Evolutionary conservation across 2,329 filamentous ascomycete genomes (phyloP), one percentile per base, ranked within the genome.

Genomic region (Hypoxylon sp.): DNA sequence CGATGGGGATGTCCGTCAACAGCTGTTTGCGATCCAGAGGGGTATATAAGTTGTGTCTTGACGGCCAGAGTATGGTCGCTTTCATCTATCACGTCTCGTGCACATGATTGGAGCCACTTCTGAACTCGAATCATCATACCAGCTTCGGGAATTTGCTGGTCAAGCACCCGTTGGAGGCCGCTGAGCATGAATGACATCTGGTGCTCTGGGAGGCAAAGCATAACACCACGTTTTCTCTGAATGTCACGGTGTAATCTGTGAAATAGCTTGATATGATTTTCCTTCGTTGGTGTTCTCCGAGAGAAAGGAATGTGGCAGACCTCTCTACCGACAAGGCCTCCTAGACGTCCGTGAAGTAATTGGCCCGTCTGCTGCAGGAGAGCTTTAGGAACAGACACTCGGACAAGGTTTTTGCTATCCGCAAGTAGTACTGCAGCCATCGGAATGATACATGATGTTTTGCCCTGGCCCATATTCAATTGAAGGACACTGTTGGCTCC

Each of bases 381-480:
- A 0, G 88, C 79, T 53, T 87, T 87, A 0, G 86, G 86, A 0
- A 90, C 86, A 0, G 89, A 74, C 0, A 90, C 76, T 1, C 90
- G 79, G 0, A 83, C 81, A 0, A 92, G 77, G 0, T 80, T 76
- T 0, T 76, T 74, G 0, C 79, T 75, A 67, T 88, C 76, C 0
- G 85, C 85, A 0, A 88, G 75, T 0, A 80, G 66, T 0, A 80
- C 78, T 0, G 82, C 80, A 0, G 80, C 84, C 82, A 88, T 85
- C 0, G 86, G 86, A 5, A 88, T 82, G 21, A 88, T 86, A 52
- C 82, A 83, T 0, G 85, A 87, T 0, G 87, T 89, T 75, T 89
- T 90, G 0, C 87, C 84, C 59, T 89, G 83, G 0, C 89, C 89
- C 89, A 91, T 91, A 66, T 90, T 88, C 77, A 91, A 84, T 67